These are phyloP conservation scores for Xylaria polymorpha DNA, from an alignment of 2,329 filamentous ascomycete genomes.

Conservation along the genomic window DNA sequence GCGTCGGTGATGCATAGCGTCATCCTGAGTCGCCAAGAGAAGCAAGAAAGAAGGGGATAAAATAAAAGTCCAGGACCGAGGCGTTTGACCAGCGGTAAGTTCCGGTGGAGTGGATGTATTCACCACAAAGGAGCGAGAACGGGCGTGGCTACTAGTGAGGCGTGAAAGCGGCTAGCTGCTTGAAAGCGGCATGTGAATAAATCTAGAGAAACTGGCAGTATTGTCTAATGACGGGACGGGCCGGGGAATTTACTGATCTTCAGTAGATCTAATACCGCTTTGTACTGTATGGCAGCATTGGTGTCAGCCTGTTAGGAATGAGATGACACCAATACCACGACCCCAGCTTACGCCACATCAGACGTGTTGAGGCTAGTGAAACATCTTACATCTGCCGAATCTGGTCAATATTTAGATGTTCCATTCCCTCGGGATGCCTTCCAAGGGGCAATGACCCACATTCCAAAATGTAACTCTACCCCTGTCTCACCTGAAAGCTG, in stretches of 20 bases:
- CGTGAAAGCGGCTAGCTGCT: slow-evolving; percentile 22
- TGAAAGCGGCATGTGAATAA: slow-evolving; percentile 26
- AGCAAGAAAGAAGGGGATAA: slow-evolving; percentile 7
- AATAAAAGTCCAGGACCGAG: not conserved
- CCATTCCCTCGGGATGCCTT: slow-evolving; percentile 36
- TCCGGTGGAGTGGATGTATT: slow-evolving; percentile 20
- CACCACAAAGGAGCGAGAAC: slow-evolving; percentile 42
- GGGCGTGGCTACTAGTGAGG: slow-evolving; percentile 7
- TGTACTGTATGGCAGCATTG: slow-evolving; percentile 25
- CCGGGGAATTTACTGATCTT: slow-evolving; percentile 28
- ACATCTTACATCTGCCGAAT: slow-evolving; percentile 35
- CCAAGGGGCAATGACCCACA: slow-evolving; percentile 14
- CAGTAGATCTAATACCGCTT: slow-evolving; percentile 27
- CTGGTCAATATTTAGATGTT: slow-evolving; percentile 25
- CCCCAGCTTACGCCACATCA: slow-evolving; percentile 37
- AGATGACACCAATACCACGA: slow-evolving; percentile 41
- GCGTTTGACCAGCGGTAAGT: not conserved
- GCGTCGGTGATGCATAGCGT: not conserved
- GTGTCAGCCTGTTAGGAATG: slow-evolving; percentile 38
- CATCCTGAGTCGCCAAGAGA: slow-evolving; percentile 1
- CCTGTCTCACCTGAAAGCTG: slow-evolving; percentile 22
- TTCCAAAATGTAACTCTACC: slow-evolving; percentile 19
- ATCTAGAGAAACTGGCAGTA: slow-evolving; percentile 15
- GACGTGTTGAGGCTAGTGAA: slow-evolving; percentile 24
- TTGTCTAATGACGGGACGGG: slow-evolving; percentile 16